These are phyloP conservation scores for Entelexis paramagnoliae DNA, from an alignment of 1,139 yeast species.

Conservation along the genomic window DNA sequence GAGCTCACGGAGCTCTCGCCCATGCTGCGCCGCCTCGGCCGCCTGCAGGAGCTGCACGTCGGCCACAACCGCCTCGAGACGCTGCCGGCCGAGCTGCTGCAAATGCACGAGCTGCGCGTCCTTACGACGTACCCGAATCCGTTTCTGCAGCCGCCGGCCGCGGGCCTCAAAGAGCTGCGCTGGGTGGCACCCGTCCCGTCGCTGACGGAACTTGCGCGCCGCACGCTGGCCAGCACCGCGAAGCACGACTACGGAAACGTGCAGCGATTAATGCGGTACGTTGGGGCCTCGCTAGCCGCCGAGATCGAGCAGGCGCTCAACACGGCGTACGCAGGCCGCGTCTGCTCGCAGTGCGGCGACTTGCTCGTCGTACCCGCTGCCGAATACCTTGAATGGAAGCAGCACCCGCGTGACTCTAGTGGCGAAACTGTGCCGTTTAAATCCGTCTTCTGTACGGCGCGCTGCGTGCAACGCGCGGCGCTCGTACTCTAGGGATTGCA, in stretches of 20 bases:
- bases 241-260: background rate
- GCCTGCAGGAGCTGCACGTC: conserved; percentile 43
- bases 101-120: conserved; percentile 37
- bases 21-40: conserved; percentile 37
- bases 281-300: background rate
- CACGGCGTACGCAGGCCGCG: conserved; percentile 12
- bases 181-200: conserved; percentile 7
- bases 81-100: conserved; percentile 47
- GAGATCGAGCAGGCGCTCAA: conserved; percentile 6
- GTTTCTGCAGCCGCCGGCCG: conserved; percentile 23
- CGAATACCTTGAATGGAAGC: conserved; percentile 3
- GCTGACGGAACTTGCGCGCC: conserved; percentile 11
- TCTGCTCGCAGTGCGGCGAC: conserved; percentile 18
- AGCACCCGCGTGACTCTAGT: conserved; percentile 9
- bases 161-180: background rate
- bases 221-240: conserved; percentile 5
- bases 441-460: conserved; percentile 6
- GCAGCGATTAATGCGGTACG: background rate
- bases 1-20: conserved; percentile 44
- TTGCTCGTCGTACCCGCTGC: conserved; percentile 9
- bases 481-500: no score
- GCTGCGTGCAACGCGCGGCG: background rate
- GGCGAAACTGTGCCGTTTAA: conserved; percentile 13
- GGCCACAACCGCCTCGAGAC: conserved; percentile 43
- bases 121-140: conserved; percentile 46